Conservation (phyloP, 305 asterid species). For the Coffea humblotiana region DNA sequence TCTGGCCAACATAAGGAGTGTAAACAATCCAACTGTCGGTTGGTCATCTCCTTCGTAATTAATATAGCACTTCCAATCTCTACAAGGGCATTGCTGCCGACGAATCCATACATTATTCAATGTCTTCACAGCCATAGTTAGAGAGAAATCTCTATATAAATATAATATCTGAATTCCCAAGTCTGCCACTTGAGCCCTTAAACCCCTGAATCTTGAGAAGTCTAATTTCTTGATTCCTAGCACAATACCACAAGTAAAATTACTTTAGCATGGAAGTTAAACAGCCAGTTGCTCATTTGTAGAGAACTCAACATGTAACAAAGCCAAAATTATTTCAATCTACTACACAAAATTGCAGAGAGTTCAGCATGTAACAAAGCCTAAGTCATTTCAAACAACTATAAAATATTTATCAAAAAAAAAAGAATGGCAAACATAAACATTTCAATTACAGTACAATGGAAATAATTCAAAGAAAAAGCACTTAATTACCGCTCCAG, state of each 20-base stretch:
- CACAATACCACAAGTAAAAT: not conserved
- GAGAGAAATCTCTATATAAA: not conserved
- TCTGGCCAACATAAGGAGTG: slow-evolving; percentile 62
- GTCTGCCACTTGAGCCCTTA: not conserved
- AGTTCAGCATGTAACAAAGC: not conserved
- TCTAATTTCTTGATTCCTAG: not conserved
- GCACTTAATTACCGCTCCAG: not conserved
- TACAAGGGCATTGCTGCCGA: slow-evolving; percentile 71
- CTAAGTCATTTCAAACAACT: no score
- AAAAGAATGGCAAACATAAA: no score
- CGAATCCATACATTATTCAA: slow-evolving; percentile 54
- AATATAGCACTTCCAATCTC: slow-evolving; percentile 72
- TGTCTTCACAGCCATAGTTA: slow-evolving; percentile 45
- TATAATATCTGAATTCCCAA: not conserved
- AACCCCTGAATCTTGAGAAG: not conserved
- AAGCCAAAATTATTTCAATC: no score
- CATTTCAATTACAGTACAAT: not conserved
- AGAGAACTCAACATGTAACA: no score
- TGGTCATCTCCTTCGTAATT: slow-evolving; percentile 56
- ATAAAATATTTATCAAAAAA: no score
- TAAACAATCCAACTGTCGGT: slow-evolving; percentile 30
- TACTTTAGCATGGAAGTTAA: not conserved
- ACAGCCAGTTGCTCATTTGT: not conserved
- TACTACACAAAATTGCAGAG: not conserved
- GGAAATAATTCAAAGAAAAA: not conserved